A percentile compares a stretch with the other conserved stretches of the same genome.
Evolutionary conservation across 2,329 filamentous ascomycete species (phyloP).

Genomic region (Chrysosporium queenslandicum): DNA sequence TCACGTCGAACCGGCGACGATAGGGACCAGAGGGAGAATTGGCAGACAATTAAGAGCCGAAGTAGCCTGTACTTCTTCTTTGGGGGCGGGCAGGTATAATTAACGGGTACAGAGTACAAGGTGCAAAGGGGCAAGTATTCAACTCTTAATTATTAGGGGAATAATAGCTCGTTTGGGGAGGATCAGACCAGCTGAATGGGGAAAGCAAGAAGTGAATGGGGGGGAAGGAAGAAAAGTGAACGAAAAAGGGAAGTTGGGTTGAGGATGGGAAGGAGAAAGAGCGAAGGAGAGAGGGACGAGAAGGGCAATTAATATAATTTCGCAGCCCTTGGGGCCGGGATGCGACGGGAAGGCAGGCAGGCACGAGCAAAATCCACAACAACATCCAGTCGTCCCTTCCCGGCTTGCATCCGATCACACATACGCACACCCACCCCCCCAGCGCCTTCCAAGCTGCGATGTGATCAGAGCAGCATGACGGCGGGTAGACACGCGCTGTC

Average conservation of each 20-base stretch:
- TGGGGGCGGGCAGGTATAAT: not conserved
- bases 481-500: slow-evolving; percentile 7
- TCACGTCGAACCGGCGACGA: slow-evolving; percentile 18
- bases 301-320: slow-evolving; percentile 5
- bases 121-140: not conserved
- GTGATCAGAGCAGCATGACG: not conserved
- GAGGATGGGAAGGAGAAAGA: slow-evolving; percentile 5
- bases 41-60: slow-evolving; percentile 10
- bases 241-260: slow-evolving; percentile 15
- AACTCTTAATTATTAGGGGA: slow-evolving; percentile 22
- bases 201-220: slow-evolving; percentile 25
- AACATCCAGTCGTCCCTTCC: not conserved
- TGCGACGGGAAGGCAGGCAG: not conserved
- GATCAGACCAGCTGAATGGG: slow-evolving; percentile 53
- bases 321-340: no score
- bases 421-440: not conserved
- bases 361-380: not conserved
- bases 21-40: not conserved
- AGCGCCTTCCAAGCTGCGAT: not conserved
- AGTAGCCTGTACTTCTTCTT: slow-evolving; percentile 7
- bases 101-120: not conserved
- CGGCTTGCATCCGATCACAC: not conserved
- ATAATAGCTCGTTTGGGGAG: slow-evolving; percentile 23
- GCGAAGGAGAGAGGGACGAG: not conserved
- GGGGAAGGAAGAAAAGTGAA: slow-evolving; percentile 22